phyloP scores from a whole-genome alignment of 352 stramenopile genomes.

The Pythium grandisporangium region DNA sequence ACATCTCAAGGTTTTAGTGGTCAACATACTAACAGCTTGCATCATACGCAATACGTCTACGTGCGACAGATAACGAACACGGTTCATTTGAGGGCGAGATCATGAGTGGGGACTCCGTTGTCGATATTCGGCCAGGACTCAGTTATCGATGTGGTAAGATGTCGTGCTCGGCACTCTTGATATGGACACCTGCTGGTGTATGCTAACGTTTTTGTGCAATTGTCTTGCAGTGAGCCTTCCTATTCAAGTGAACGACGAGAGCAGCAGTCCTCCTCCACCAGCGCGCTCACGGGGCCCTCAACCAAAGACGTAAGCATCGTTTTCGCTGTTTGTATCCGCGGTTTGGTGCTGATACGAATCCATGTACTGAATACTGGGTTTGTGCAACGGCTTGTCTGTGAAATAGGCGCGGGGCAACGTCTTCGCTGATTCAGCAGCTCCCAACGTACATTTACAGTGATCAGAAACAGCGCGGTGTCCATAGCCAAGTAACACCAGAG shows the following conservation, averaged over 20 bases:
- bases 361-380: background rate
- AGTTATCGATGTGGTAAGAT: constrained; percentile 26
- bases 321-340: too few species aligned
- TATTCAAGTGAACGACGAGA: constrained; percentile 18
- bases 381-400: background rate
- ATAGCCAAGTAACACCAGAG: constrained; percentile 38
- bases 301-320: constrained; percentile 21
- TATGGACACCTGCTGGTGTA: too few species aligned
- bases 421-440: constrained; percentile 66
- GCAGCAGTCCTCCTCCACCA: constrained; percentile 10
- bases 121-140: constrained; percentile 18
- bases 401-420: constrained; percentile 42
- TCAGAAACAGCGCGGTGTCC: constrained; percentile 26
- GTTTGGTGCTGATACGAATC: too few species aligned
- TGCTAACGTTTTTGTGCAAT: too few species aligned
- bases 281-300: constrained; percentile 16
- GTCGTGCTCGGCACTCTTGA: constrained; percentile 1
- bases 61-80: constrained; percentile 12
- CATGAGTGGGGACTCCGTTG: constrained; percentile 6
- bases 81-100: constrained; percentile 18
- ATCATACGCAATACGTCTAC: background rate
- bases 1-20: too few species aligned
- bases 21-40: background rate
- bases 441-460: constrained; percentile 69
- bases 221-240: constrained; percentile 40